Conservation (phyloP, 331 rosid genomes). For the Rosa hybrid region DNA sequence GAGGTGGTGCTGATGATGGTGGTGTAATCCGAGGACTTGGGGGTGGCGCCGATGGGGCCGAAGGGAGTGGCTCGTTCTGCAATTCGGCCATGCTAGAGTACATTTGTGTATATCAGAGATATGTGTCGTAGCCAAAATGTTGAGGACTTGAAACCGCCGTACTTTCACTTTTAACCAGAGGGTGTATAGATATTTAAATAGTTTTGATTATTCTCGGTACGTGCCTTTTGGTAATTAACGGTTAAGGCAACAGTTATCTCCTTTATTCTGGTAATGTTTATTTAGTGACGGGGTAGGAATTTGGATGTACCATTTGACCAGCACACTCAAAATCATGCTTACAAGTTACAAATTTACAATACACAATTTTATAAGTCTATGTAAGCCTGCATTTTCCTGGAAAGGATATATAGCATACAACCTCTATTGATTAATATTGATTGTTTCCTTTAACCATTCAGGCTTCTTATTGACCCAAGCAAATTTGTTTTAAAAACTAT, state of each 20-base stretch:
- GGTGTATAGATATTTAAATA: not conserved
- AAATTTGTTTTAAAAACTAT: no score
- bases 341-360: no score
- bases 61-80: not conserved
- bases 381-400: not conserved
- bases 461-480: no score
- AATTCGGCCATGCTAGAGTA: slow-evolving; percentile 3
- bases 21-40: not conserved
- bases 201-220: not conserved
- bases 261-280: no score
- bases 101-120: not conserved
- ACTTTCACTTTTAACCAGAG: not conserved
- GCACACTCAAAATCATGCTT: not conserved
- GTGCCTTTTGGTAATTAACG: not conserved
- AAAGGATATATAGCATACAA: not conserved
- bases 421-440: not conserved
- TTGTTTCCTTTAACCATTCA: no score
- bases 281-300: not conserved
- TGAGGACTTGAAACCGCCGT: not conserved
- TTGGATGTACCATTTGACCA: not conserved
- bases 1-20: not conserved
- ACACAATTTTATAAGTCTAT: no score
- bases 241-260: not conserved
- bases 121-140: not conserved
- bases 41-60: not conserved